Percentiles rank a stretch among this genome's conserved stretches.
These are phyloP conservation scores for Oligophagozyma castellii DNA, from an alignment of 1,139 yeast species.

Conservation along the genomic window DNA sequence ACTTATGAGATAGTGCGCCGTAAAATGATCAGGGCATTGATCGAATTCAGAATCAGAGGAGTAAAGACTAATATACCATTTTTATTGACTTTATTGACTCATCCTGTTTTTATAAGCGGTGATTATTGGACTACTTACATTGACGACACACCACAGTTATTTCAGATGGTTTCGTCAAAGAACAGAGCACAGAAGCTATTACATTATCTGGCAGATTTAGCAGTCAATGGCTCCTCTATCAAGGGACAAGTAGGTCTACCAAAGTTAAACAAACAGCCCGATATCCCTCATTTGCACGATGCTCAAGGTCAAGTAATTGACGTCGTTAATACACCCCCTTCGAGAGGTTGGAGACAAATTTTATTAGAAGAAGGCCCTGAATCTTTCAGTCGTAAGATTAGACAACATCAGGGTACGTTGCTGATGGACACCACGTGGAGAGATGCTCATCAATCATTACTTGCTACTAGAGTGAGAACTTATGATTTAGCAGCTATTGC, in stretches of 20 bases:
- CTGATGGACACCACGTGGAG: conserved; percentile 99
- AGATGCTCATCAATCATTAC: conserved; percentile 97
- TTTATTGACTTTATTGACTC: conserved; percentile 80
- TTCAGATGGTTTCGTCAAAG: conserved; percentile 89
- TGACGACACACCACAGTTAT: conserved; percentile 92
- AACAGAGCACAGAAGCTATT: conserved; percentile 93
- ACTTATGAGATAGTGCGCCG: conserved; percentile 94
- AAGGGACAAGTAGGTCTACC: conserved; percentile 94
- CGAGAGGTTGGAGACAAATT: conserved; percentile 86
- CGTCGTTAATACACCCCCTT: conserved; percentile 41
- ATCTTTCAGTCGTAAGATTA: conserved; percentile 75
- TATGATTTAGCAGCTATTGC: conserved; percentile 85
- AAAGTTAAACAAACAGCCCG: conserved; percentile 60
- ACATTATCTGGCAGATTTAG: conserved; percentile 79
- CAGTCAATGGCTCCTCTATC: conserved; percentile 89
- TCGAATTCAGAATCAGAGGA: conserved; percentile 97
- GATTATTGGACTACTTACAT: conserved; percentile 97
- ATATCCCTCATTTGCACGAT: conserved; percentile 59
- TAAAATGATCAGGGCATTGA: conserved; percentile 91
- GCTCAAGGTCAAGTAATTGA: conserved; percentile 42
- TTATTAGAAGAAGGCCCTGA: conserved; percentile 77
- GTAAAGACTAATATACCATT: conserved; percentile 97
- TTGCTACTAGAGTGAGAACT: conserved; percentile 96
- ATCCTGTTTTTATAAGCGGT: conserved; percentile 79
- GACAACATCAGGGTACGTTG: conserved; percentile 73